A percentile compares a stretch with the other conserved stretches of the same genome.
Conservation (phyloP, 2,329 filamentous ascomycete species). For the Alternaria alternata region DNA sequence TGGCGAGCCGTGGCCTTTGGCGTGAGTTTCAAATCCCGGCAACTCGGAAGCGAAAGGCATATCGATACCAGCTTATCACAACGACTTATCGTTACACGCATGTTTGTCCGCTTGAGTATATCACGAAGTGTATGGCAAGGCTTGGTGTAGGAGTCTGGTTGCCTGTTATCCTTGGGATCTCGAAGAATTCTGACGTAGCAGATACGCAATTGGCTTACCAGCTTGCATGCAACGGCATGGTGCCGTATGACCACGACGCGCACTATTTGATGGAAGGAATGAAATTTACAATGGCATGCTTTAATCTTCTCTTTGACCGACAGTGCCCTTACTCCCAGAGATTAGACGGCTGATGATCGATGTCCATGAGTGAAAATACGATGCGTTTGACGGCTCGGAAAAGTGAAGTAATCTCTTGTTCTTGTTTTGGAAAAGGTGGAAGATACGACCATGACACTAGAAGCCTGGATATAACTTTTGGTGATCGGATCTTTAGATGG, state of each 20-base stretch:
- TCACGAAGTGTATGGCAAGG: not conserved
- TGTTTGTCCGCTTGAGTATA: not conserved
- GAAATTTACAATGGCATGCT: not conserved
- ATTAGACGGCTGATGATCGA: not conserved
- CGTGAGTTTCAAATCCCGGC: not conserved
- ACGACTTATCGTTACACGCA: not conserved
- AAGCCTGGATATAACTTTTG: no score
- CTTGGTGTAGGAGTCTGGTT: not conserved
- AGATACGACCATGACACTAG: not conserved
- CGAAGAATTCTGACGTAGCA: not conserved
- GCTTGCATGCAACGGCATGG: not conserved
- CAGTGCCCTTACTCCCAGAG: not conserved
- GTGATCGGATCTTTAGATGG: not conserved
- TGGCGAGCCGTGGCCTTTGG: not conserved
- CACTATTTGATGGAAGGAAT: not conserved
- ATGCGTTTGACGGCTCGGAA: not conserved
- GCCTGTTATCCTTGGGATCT: not conserved
- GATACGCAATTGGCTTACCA: not conserved
- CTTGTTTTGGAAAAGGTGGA: not conserved
- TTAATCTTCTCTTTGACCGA: not conserved
- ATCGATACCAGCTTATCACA: not conserved
- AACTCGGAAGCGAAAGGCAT: not conserved
- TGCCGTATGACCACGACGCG: not conserved
- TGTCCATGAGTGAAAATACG: not conserved
- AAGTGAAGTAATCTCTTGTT: slow-evolving; percentile 10